Evolutionary conservation across 306 rosid genomes (phyloP), one percentile per base, ranked within the genome.

Genomic region (Acmispon strigosus): DNA sequence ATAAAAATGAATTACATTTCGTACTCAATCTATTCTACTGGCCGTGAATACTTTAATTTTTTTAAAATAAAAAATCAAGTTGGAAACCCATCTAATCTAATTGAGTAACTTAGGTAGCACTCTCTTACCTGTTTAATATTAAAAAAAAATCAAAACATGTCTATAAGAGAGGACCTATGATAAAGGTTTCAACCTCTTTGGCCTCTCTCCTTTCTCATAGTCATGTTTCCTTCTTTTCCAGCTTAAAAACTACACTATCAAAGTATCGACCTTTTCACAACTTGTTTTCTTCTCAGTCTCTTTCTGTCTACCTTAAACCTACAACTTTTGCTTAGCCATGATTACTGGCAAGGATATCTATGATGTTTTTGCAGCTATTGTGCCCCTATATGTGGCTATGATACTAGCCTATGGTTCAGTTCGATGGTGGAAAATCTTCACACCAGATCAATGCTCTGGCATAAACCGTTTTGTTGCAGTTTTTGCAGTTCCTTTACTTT

Each of bases 331-430:
- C 29, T 27, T 12, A 71, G 34, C 71, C 74, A 92, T 92, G 98
- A 92, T 92, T 53, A 81, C 72, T 2, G 90, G 86, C 8, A 89
- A 86, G 80, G 98, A 89, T 47, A 87, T 92, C 1, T 92, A 92
- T 70, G 89, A 84, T 57, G 96, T 92, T 6, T 76, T 92, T 19
- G 85, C 96, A 1, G 94, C 90, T 11, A 77, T 89, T 18, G 98
- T 92, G 48, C 98, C 98, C 2, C 70, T 92, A 0, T 92, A 92
- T 8, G 96, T 87, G 13, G 98, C 96, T 13, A 89, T 92, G 96
- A 73, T 89, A 9, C 29, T 92, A 69, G 97, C 94, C 18, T 92
- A 87, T 22, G 94, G 90, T 19, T 92, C 97, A 0, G 92, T 92
- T 8, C 70, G 86, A 14, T 87, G 97, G 97, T 92, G 97, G 97